phyloP scores from a whole-genome alignment of 306 rosid genomes.

The Casuarina cunninghamiana region DNA sequence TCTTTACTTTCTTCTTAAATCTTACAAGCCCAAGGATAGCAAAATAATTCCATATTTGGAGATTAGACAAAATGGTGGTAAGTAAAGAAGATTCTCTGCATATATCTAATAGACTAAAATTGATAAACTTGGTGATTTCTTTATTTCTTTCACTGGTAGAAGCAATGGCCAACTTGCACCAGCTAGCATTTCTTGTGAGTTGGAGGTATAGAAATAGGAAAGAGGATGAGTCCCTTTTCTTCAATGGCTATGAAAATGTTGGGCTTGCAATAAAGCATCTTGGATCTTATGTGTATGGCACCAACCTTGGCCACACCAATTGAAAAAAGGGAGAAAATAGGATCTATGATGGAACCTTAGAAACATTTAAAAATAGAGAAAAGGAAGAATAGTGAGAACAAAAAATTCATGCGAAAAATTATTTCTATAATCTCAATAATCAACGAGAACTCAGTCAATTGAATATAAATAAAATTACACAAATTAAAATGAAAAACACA shows the following conservation, averaged over 20 bases:
- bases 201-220: slow-evolving; percentile 91
- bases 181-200: slow-evolving; percentile 81
- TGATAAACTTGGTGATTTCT: slow-evolving; percentile 13
- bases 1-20: slow-evolving; percentile 73
- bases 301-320: slow-evolving; percentile 37
- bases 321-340: background rate
- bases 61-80: slow-evolving; percentile 35
- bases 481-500: too few relatives aligned
- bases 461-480: too few relatives aligned
- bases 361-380: too few relatives aligned
- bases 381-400: too few relatives aligned
- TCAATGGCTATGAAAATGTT: slow-evolving; percentile 67
- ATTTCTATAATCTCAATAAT: too few relatives aligned
- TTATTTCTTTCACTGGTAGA: slow-evolving; percentile 28
- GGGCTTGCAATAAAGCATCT: slow-evolving; percentile 73
- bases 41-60: slow-evolving; percentile 24
- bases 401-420: too few relatives aligned
- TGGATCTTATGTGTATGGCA: slow-evolving; percentile 76
- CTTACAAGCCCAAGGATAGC: slow-evolving; percentile 43
- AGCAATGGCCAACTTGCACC: slow-evolving; percentile 31
- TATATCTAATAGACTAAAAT: background rate
- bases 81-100: slow-evolving; percentile 11
- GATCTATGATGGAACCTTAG: background rate
- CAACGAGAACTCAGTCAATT: too few relatives aligned
- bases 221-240: slow-evolving; percentile 82